Percentiles rank a stretch among this genome's conserved stretches.
Conservation (phyloP, 495 filamentous ascomycete species). For the Daldinia caldariorum region DNA sequence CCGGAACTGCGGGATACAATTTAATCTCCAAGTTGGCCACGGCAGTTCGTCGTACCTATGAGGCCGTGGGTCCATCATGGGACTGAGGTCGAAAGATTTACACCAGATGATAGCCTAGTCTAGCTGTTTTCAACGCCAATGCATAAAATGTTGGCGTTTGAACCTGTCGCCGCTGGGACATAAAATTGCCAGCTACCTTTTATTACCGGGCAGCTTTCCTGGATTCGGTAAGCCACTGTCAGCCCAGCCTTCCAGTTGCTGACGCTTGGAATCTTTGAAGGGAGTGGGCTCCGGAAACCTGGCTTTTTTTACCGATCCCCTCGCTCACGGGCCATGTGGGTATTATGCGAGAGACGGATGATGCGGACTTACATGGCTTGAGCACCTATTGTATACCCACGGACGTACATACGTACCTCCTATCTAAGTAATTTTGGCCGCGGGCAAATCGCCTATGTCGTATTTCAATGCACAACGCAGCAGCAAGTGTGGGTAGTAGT, state of each 20-base stretch:
- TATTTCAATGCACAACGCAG: slow-evolving; percentile 32
- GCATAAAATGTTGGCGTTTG: slow-evolving; percentile 20
- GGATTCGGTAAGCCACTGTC: slow-evolving; percentile 37
- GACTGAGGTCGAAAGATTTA: neutral
- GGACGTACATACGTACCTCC: neutral
- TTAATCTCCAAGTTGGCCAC: slow-evolving; percentile 17
- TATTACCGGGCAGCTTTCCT: slow-evolving; percentile 22
- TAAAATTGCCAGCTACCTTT: neutral
- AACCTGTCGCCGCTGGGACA: neutral
- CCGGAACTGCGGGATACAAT: slow-evolving; percentile 29
- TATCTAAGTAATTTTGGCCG: slow-evolving; percentile 16
- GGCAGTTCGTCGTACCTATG: slow-evolving; percentile 19
- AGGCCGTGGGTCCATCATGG: neutral
- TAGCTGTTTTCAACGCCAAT: slow-evolving; percentile 27
- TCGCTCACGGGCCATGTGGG: neutral
- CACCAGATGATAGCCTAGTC: slow-evolving; percentile 13
- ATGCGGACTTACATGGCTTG: slow-evolving; percentile 10
- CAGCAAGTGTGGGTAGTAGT: slow-evolving; percentile 19
- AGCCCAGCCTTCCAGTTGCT: slow-evolving; percentile 45
- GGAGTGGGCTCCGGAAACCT: slow-evolving; percentile 4
- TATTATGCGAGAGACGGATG: slow-evolving; percentile 19
- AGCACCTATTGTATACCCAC: no score
- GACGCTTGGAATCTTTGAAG: slow-evolving; percentile 30
- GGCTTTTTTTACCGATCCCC: slow-evolving; percentile 31
- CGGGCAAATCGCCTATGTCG: slow-evolving; percentile 17